phyloP scores from a whole-genome alignment of 768 basidiomycete genomes.

The Kwoniella bestiolae region DNA sequence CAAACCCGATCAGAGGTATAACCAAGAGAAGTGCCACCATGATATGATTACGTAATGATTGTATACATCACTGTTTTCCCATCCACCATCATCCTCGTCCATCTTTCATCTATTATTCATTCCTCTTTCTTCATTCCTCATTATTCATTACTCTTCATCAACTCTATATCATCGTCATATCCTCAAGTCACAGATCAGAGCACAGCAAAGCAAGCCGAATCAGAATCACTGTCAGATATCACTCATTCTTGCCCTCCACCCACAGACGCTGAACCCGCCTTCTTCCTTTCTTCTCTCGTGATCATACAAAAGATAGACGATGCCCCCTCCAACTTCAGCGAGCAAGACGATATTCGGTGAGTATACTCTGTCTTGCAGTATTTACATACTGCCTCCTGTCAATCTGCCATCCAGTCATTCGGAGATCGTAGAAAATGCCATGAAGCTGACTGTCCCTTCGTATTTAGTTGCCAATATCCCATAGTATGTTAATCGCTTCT shows the following conservation, averaged over 20 bases:
- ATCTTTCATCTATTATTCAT: not conserved
- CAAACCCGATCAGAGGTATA: too few species aligned
- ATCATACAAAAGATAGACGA: not conserved
- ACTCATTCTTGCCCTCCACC: too few species aligned
- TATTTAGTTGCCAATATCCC: slow-evolving; percentile 25
- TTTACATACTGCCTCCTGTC: not conserved
- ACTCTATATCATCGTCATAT: not conserved
- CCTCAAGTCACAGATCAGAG: not conserved
- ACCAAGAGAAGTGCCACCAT: too few species aligned
- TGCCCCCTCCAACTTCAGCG: not conserved
- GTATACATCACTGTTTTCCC: not conserved
- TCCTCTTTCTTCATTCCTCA: too few species aligned
- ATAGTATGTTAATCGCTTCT: slow-evolving; percentile 8
- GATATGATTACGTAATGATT: too few species aligned
- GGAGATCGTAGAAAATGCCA: not conserved
- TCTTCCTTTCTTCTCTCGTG: not conserved
- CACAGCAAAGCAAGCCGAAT: too few species aligned
- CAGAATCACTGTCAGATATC: not conserved
- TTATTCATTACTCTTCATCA: too few species aligned
- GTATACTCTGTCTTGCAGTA: not conserved
- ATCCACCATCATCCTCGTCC: not conserved
- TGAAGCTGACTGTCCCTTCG: not conserved
- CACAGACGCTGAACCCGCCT: too few species aligned
- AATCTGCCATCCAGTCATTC: not conserved
- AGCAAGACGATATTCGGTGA: slow-evolving; percentile 23